Evolutionary conservation across 2,329 filamentous ascomycete genomes (phyloP).

Genomic region (Apiospora saccharicola): DNA sequence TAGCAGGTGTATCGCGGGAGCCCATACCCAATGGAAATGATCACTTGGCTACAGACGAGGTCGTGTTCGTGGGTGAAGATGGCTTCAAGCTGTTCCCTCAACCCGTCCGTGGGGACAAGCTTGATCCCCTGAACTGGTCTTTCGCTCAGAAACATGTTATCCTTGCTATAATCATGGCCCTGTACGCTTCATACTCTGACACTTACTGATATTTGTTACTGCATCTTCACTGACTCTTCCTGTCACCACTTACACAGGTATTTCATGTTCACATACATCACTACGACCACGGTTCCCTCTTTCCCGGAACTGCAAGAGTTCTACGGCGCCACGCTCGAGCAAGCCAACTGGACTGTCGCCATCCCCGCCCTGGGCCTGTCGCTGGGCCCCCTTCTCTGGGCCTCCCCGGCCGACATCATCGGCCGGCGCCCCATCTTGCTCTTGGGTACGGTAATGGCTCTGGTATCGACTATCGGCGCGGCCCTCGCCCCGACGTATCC

Average conservation of each 20-base stretch:
- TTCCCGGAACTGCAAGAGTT: constrained; percentile 57
- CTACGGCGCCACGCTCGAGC: constrained; percentile 52
- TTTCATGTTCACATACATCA: constrained; percentile 66
- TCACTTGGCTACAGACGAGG: neutral
- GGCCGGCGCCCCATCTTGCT: constrained; percentile 60
- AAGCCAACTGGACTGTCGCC: constrained; percentile 63
- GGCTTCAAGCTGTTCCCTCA: constrained; percentile 47
- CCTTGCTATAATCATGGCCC: constrained; percentile 59
- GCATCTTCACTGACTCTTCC: neutral
- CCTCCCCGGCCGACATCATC: constrained; percentile 56
- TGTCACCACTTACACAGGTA: constrained; percentile 47
- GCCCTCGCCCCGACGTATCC: constrained; percentile 47
- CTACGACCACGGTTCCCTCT: constrained; percentile 62
- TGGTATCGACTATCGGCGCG: constrained; percentile 44
- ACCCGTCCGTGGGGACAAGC: constrained; percentile 46
- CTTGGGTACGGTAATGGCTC: constrained; percentile 44
- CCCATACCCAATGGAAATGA: neutral
- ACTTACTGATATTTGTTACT: no score
- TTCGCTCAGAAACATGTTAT: constrained; percentile 54
- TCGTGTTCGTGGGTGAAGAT: constrained; percentile 1
- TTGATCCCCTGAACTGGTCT: constrained; percentile 65
- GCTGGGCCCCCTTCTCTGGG: constrained; percentile 59
- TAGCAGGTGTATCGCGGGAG: neutral
- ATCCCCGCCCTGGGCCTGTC: constrained; percentile 58
- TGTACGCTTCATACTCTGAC: constrained; percentile 44